Evolutionary conservation across 2,329 filamentous ascomycete species (phyloP), one percentile per base, ranked within the genome.

Genomic region (Fusarium acutatum): DNA sequence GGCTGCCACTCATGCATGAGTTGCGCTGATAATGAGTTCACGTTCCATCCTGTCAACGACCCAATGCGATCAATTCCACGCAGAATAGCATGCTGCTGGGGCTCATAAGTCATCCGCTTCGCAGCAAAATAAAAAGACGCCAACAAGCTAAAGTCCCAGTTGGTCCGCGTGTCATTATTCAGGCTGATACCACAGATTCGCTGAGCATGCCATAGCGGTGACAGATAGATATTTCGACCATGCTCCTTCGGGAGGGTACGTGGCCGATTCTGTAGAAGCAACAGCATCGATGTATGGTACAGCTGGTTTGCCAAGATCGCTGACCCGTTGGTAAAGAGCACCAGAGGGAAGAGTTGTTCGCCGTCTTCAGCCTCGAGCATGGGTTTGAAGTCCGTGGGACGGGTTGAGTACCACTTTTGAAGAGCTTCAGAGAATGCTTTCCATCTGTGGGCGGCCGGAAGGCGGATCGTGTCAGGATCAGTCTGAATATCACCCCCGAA

Each of bases 281-380:
- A 76, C 13, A 89, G 76, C 81, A 87, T 87, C 5, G 87, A 86
- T 2, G 87, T 87, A 71, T 90, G 88, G 73, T 88, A 89, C 6
- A 89, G 80, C 72, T 89, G 87, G 67, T 89, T 90, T 6, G 86
- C 87, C 1, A 88, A 76, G 24, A 88, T 77, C 0, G 84, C 79
- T 18, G 81, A 81, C 28, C 78, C 81, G 70, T 78, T 83, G 58
- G 81, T 83, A 64, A 83, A 83, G 24, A 83, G 78, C n/a, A 84
- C 58, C 1, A 79, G 67, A 5, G 82, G 82, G 54, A 83, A 83
- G 0, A 81, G 73, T 26, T 76, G 73, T 5, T 79, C 77, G 46
- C 74, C 72, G 18, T 78, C 74, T 24, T 81, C 80, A 28, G 79
- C 71, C 53, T 83, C 81, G 30, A 79, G 72, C 71, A 83, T 79